A percentile compares a stretch with the other conserved stretches of the same genome.
These are phyloP conservation scores for Phyllosticta citrichinensis DNA, from an alignment of 2,329 filamentous ascomycete species.

Conservation along the genomic window DNA sequence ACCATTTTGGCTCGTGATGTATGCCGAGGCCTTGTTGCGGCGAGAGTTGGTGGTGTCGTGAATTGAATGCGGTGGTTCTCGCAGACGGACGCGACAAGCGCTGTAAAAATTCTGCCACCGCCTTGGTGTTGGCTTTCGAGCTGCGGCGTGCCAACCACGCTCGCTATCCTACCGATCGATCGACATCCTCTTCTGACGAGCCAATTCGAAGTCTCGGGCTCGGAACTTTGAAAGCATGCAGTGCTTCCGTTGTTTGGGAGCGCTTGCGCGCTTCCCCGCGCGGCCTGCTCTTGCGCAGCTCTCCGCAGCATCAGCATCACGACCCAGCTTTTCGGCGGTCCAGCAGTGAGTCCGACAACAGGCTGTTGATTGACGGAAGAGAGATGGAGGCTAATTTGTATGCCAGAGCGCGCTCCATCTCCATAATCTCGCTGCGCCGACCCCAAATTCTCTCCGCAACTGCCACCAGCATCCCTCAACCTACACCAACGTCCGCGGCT, in stretches of 20 bases:
- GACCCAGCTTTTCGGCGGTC: slow-evolving; percentile 14
- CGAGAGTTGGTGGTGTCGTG: not conserved
- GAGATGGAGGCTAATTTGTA: not conserved
- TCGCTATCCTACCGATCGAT: not conserved
- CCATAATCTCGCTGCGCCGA: slow-evolving; percentile 13
- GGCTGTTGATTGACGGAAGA: slow-evolving; percentile 14
- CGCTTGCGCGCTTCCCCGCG: slow-evolving; percentile 14
- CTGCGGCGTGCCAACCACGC: not conserved
- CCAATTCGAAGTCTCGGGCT: not conserved
- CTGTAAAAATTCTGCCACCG: slow-evolving; percentile 9
- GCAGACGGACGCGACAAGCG: not conserved
- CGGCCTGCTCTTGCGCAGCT: slow-evolving; percentile 9
- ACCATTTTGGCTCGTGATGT: slow-evolving; percentile 19
- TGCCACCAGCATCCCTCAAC: slow-evolving; percentile 11
- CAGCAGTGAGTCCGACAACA: slow-evolving; percentile 11
- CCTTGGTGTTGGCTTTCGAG: not conserved
- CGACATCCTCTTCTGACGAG: not conserved
- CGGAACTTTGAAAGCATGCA: slow-evolving; percentile 19
- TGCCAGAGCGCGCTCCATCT: slow-evolving; percentile 13
- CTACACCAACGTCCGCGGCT: not conserved
- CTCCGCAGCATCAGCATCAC: slow-evolving; percentile 10
- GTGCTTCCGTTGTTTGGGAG: slow-evolving; percentile 22
- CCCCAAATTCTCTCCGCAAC: slow-evolving; percentile 13
- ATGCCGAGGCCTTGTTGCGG: not conserved
- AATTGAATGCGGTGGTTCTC: not conserved